Conservation (phyloP, 75 land plant species). For the Larix kaempferi region DNA sequence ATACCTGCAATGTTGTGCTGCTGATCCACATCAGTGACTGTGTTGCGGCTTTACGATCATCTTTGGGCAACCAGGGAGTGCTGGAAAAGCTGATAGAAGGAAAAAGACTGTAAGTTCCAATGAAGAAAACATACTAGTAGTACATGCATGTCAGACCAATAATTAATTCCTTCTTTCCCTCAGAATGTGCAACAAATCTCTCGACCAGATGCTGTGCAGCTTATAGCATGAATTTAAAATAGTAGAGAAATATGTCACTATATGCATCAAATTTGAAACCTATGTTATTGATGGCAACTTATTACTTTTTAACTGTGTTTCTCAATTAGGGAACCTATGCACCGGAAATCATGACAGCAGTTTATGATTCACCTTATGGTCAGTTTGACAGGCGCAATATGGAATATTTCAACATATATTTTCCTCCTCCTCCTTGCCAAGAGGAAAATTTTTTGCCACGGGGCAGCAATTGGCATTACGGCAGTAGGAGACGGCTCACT, state of each 20-base stretch:
- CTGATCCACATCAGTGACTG: conserved; percentile 59
- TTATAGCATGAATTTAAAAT: neutral
- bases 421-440: conserved; percentile 71
- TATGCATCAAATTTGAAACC: neutral
- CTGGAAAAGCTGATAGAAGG: conserved; percentile 77
- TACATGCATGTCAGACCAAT: neutral
- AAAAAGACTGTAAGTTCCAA: conserved; percentile 1
- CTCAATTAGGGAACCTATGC: neutral
- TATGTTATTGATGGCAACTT: too few species aligned
- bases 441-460: conserved; percentile 64
- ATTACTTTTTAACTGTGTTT: neutral
- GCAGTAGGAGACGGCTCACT: conserved; percentile 36
- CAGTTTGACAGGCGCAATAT: conserved; percentile 69
- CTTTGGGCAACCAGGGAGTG: conserved; percentile 68
- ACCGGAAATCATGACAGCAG: neutral
- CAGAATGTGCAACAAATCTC: neutral
- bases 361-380: conserved; percentile 60
- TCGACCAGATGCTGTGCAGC: neutral
- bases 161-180: neutral
- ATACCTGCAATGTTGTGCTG: conserved; percentile 45
- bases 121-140: neutral
- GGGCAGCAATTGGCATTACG: conserved; percentile 68
- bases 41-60: conserved; percentile 39
- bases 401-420: conserved; percentile 76
- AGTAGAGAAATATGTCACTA: neutral